Base-by-base conservation (phyloP, 495 filamentous ascomycete genomes). In the Podospora sp. region DNA sequence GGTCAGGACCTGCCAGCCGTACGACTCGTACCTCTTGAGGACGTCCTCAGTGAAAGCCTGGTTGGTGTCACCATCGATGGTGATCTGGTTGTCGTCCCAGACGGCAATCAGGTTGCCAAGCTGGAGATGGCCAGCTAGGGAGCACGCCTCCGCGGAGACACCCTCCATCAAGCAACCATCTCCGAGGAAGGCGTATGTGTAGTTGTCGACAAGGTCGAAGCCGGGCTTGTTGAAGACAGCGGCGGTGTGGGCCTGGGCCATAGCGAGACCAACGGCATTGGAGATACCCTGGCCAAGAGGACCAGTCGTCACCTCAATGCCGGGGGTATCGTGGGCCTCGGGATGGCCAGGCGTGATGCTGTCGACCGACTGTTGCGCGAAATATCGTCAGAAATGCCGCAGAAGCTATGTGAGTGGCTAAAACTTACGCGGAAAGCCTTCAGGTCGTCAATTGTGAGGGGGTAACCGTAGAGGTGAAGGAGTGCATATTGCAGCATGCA, bases 401-500 rank as follows among this genome's bases (percentile, higher is more conserved):
- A 53, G 12, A 65, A 9, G 46, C 26, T n/a, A n/a, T 12, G 20
- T 25, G 27, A 51, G 26, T 21, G 26, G 14, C 25, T 12, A 25
- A 60, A 33, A 87, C 92, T 76, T 89, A 96, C 93, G 75, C 95
- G 90, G 91, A 98, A 99, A 71, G 80, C 79, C 88, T 97, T 98
- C 71, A 99, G 75, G 83, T 97, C 94, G 70, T 98, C 92, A 63
- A 99, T 80, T 69, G 87, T 84, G 56, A 98, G 46, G 61, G 80
- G 87, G 79, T 96, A 99, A 79, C 96, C 95, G 82, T 93, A 96
- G 27, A 99, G 85, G 85, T 99, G 95, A 70, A 99, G 90, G 71
- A 99, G 86, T 74, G 95, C 90, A 89, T 99, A 99, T 80, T 97
- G 95, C 64, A 99, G 92, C 94, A 98, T 97, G 86, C 95, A 99